Conservation (phyloP, 495 filamentous ascomycete genomes). For the Tuber indicum region DNA sequence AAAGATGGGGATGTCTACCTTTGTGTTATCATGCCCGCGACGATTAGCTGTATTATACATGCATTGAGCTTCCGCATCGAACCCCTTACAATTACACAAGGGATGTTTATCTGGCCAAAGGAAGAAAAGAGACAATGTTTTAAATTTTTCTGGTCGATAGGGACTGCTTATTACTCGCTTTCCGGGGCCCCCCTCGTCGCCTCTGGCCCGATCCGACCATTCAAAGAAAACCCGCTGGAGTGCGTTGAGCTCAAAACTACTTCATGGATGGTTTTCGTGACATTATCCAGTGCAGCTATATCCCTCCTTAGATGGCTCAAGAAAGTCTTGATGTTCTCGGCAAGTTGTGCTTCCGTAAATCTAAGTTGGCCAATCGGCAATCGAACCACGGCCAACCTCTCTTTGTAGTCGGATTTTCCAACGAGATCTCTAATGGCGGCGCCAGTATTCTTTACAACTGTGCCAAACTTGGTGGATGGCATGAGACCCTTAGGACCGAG, state of each 20-base stretch:
- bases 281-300: conserved; percentile 56
- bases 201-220: conserved; percentile 56
- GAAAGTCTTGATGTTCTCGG: conserved; percentile 74
- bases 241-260: conserved; percentile 88
- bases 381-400: conserved; percentile 74
- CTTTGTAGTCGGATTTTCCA: conserved; percentile 78
- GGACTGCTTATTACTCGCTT: neutral
- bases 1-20: neutral
- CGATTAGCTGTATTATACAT: neutral
- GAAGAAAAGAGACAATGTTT: neutral
- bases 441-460: conserved; percentile 72
- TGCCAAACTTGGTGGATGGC: conserved; percentile 80
- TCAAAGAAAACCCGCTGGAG: conserved; percentile 79
- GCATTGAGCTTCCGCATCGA: neutral
- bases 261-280: conserved; percentile 78
- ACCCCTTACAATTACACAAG: neutral
- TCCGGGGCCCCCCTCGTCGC: neutral
- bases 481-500: conserved; percentile 85
- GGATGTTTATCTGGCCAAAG: neutral
- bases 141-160: neutral
- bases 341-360: conserved; percentile 79
- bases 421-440: conserved; percentile 65
- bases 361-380: conserved; percentile 85
- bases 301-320: conserved; percentile 72
- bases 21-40: neutral